Evolutionary conservation across 495 filamentous ascomycete species (phyloP), one percentile per base, ranked within the genome.

Genomic region (Penicillium goetzii): DNA sequence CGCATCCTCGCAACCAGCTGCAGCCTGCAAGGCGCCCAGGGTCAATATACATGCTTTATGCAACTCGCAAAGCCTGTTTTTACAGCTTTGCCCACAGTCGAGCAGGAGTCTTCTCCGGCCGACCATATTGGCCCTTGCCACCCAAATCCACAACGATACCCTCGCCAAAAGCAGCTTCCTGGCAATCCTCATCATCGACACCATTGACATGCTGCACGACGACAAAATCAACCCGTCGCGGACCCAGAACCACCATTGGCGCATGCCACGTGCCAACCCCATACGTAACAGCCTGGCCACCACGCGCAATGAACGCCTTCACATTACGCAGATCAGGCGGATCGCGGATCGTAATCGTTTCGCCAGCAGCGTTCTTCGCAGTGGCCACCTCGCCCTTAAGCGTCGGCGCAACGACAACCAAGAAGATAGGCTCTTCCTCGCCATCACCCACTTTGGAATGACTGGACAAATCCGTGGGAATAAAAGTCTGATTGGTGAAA

Each of bases 251-350:
- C 17, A 90, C 92, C 95, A 99, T 98, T 2, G 95, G 95, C 65
- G 94, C 93, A 83, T 99, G 95, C 94, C 96, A 99, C 47, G 92
- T 97, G 17, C 92, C 95, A 17, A 89, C 86, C 14, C 85, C 90
- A 76, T 98, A 99, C 17, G 92, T 97, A 21, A 99, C 90, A 3
- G 92, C 93, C 81, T 96, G 91, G 14, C 85, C 81, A 8, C 88
- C 88, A n/a, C 79, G 84, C 12, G 91, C 94, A 30, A 94, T 71
- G 70, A 97, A 98, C 1, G 92, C 95, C 65, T 80, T 85, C 33
- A 94, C 54, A 25, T 86, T 83, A 8, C 72, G 55, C 54, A 97
- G 66, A 78, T 97, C 92, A 10, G 95, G 95, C 52, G 90, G 79
- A 0, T 93, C 91, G 0, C 61, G 69, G 40, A 82, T 68, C 2